Percentiles rank a stretch among this genome's conserved stretches.
These are phyloP conservation scores for Penicillium cosmopolitanum DNA, from an alignment of 495 filamentous ascomycete genomes.

Conservation along the genomic window DNA sequence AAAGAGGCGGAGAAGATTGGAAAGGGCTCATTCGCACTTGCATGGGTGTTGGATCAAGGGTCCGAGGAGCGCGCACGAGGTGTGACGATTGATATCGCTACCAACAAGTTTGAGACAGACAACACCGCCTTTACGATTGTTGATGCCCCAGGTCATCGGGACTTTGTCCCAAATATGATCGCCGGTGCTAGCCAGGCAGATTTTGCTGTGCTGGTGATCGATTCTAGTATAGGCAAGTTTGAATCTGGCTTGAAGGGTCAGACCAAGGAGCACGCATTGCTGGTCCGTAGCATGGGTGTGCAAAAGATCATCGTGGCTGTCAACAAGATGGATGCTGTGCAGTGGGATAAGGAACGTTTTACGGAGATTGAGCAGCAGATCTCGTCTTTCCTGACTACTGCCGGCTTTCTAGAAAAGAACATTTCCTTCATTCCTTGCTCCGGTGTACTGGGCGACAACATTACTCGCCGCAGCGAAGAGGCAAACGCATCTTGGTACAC, in stretches of 20 bases:
- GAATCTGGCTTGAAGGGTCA: slow-evolving; percentile 93
- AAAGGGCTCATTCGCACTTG: slow-evolving; percentile 92
- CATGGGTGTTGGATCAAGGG: slow-evolving; percentile 93
- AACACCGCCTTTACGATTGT: slow-evolving; percentile 89
- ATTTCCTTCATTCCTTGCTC: slow-evolving; percentile 87
- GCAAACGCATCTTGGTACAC: slow-evolving; percentile 73
- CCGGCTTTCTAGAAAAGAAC: slow-evolving; percentile 78
- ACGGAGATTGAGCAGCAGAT: slow-evolving; percentile 84
- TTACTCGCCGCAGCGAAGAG: slow-evolving; percentile 63
- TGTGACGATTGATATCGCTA: slow-evolving; percentile 97
- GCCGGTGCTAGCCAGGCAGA: slow-evolving; percentile 94
- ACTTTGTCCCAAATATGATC: slow-evolving; percentile 99
- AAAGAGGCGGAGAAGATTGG: slow-evolving; percentile 89
- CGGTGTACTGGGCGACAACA: slow-evolving; percentile 85
- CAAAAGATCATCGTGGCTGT: slow-evolving; percentile 84
- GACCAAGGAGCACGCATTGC: slow-evolving; percentile 88
- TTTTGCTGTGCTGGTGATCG: slow-evolving; percentile 93
- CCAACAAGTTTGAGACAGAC: slow-evolving; percentile 88
- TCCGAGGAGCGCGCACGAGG: slow-evolving; percentile 84
- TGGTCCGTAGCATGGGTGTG: slow-evolving; percentile 91
- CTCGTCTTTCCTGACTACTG: slow-evolving; percentile 75
- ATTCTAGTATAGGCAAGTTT: slow-evolving; percentile 84
- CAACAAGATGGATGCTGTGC: slow-evolving; percentile 89
- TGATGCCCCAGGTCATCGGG: slow-evolving; percentile 90
- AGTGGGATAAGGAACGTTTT: slow-evolving; percentile 81